These are phyloP conservation scores for Kuraishia hungarica DNA, from an alignment of 805 yeast genomes.

Conservation along the genomic window DNA sequence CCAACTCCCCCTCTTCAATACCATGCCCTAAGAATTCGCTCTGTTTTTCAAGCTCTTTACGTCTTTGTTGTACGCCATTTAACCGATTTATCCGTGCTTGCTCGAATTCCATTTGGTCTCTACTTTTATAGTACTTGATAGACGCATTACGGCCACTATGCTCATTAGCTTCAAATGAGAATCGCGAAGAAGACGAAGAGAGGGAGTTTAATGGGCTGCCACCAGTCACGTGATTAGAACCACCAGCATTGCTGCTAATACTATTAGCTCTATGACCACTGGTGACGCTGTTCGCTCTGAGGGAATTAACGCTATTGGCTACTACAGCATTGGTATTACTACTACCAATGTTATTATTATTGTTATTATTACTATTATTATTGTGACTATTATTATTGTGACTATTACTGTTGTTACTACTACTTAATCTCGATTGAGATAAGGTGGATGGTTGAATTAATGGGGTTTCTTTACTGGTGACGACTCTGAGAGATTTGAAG, in stretches of 20 bases:
- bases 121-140: conserved; percentile 26
- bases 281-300: too few relatives aligned
- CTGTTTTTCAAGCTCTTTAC: conserved; percentile 14
- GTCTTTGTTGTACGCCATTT: conserved; percentile 9
- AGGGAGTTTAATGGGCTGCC: neutral
- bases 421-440: neutral
- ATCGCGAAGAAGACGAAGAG: conserved; percentile 16
- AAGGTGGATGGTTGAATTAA: neutral
- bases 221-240: neutral
- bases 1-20: conserved; percentile 14
- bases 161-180: conserved; percentile 23
- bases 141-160: conserved; percentile 25
- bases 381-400: neutral
- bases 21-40: conserved; percentile 16
- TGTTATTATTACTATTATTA: too few relatives aligned
- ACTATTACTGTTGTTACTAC: neutral
- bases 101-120: conserved; percentile 20
- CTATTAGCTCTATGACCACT: conserved; percentile 4
- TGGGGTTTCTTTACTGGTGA: neutral
- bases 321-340: too few relatives aligned
- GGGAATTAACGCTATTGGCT: too few relatives aligned
- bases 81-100: conserved; percentile 6
- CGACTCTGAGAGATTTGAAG: neutral
- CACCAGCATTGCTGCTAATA: conserved; percentile 3
- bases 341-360: neutral